These are phyloP conservation scores for Dendrobium officinale DNA, from an alignment of 106 monocot species.

Conservation along the genomic window DNA sequence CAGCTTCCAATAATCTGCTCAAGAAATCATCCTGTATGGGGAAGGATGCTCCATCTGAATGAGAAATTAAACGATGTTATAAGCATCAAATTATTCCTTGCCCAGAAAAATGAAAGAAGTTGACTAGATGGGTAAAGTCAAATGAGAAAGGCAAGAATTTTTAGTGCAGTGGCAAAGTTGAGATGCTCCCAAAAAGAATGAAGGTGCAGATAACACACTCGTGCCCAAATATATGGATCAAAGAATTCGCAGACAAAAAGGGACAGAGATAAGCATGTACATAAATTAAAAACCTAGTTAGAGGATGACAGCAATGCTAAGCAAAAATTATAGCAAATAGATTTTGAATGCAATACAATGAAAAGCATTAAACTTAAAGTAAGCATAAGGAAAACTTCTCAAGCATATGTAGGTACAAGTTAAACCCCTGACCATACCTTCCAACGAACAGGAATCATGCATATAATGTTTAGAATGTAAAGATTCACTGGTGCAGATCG, in stretches of 20 bases:
- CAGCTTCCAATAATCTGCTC: slow-evolving; percentile 52
- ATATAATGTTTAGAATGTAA: slow-evolving; percentile 20
- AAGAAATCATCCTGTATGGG: slow-evolving; percentile 44
- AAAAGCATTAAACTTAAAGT: neutral
- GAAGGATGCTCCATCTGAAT: slow-evolving; percentile 44
- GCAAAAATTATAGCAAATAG: slow-evolving; percentile 2
- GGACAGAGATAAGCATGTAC: neutral
- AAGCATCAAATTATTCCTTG: neutral
- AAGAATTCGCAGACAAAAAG: neutral
- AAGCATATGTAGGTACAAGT: neutral
- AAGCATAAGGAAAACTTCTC: neutral
- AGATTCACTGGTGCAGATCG: slow-evolving; percentile 24
- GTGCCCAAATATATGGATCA: neutral
- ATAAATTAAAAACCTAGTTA: neutral
- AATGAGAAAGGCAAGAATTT: neutral
- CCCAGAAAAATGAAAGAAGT: neutral
- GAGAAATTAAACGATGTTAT: slow-evolving; percentile 4
- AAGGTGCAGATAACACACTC: neutral
- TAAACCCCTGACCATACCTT: slow-evolving; percentile 13
- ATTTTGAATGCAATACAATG: neutral
- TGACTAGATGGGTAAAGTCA: neutral
- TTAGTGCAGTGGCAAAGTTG: neutral
- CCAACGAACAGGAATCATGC: slow-evolving; percentile 6
- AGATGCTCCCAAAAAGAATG: neutral
- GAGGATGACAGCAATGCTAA: neutral